phyloP scores from a whole-genome alignment of 2,329 filamentous ascomycete species.

The Pseudogymnoascus sp. region DNA sequence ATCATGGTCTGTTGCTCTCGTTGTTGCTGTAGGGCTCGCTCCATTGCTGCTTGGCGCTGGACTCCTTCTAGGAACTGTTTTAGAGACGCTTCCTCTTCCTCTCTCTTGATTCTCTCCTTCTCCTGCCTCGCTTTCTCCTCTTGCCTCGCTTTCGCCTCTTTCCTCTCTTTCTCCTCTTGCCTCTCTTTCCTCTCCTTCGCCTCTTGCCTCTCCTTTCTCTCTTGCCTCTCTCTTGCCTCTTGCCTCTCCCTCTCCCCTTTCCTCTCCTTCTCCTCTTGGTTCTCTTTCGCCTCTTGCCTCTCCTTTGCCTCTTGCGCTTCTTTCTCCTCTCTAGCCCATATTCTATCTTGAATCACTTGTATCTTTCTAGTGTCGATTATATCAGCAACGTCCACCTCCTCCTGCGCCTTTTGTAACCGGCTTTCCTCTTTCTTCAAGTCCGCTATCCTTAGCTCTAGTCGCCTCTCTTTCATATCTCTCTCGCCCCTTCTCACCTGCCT shows the following conservation, averaged over 20 bases:
- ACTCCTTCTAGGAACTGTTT: slow-evolving; percentile 11
- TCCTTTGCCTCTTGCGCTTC: too few species aligned
- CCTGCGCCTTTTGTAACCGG: slow-evolving; percentile 5
- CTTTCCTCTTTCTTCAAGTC: slow-evolving; percentile 15
- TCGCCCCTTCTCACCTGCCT: slow-evolving; percentile 20
- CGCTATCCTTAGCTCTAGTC: slow-evolving; percentile 16
- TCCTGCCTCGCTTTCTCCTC: slow-evolving; percentile 10
- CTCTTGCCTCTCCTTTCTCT: too few species aligned
- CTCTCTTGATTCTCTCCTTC: slow-evolving; percentile 7
- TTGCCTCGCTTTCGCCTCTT: too few species aligned
- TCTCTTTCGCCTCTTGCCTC: too few species aligned
- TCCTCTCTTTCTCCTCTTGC: slow-evolving; percentile 10
- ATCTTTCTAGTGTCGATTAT: slow-evolving; percentile 12
- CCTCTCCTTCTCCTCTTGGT: too few species aligned
- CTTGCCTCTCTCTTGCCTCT: too few species aligned
- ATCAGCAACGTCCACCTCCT: slow-evolving; percentile 13
- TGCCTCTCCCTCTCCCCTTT: too few species aligned
- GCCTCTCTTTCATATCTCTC: slow-evolving; percentile 28
- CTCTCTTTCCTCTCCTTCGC: too few species aligned
- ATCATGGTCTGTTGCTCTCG: too few species aligned
- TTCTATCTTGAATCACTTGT: slow-evolving; percentile 7
- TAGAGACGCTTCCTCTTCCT: slow-evolving; percentile 3
- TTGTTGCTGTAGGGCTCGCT: too few species aligned
- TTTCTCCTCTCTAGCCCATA: slow-evolving; percentile 10
- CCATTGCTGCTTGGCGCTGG: slow-evolving; percentile 10